Evolutionary conservation across 495 filamentous ascomycete genomes (phyloP).

Genomic region (Letharia lupina): DNA sequence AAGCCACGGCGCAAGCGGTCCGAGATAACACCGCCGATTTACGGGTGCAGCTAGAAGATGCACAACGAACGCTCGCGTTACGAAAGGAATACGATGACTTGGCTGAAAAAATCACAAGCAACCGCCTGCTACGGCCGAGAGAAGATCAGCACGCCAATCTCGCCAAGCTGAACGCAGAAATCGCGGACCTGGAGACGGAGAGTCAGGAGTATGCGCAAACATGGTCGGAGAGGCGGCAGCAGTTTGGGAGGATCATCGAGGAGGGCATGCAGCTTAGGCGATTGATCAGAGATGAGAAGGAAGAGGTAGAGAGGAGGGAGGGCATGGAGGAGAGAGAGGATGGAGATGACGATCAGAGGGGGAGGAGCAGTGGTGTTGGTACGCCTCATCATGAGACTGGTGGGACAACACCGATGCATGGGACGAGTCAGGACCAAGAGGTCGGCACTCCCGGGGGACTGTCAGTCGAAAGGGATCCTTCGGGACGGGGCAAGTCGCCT

Average conservation of each 20-base stretch:
- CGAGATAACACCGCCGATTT: slow-evolving; percentile 66
- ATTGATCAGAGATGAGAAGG: slow-evolving; percentile 91
- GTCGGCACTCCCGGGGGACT: slow-evolving; percentile 30
- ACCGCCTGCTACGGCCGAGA: slow-evolving; percentile 66
- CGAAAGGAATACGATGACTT: slow-evolving; percentile 81
- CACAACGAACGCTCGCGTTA: slow-evolving; percentile 64
- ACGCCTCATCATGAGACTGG: slow-evolving; percentile 59
- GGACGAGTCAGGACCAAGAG: slow-evolving; percentile 36
- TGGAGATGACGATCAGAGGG: slow-evolving; percentile 54
- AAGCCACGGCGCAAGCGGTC: slow-evolving; percentile 64
- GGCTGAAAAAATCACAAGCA: slow-evolving; percentile 76
- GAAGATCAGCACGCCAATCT: slow-evolving; percentile 75
- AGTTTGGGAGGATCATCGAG: slow-evolving; percentile 85
- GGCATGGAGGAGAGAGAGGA: slow-evolving; percentile 72
- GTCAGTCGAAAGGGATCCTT: slow-evolving; percentile 34
- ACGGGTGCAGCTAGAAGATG: slow-evolving; percentile 61
- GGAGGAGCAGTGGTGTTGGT: slow-evolving; percentile 46
- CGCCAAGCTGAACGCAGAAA: slow-evolving; percentile 75
- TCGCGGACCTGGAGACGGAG: slow-evolving; percentile 76
- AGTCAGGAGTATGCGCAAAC: slow-evolving; percentile 71
- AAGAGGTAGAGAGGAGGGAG: slow-evolving; percentile 66
- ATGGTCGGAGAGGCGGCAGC: slow-evolving; percentile 76
- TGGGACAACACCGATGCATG: slow-evolving; percentile 40
- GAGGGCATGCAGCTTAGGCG: slow-evolving; percentile 79
- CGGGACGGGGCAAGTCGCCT: slow-evolving; percentile 31